Percentiles rank a stretch among this genome's conserved stretches.
Evolutionary conservation across 2,329 filamentous ascomycete genomes (phyloP).

Genomic region (Arthroderma sp.): DNA sequence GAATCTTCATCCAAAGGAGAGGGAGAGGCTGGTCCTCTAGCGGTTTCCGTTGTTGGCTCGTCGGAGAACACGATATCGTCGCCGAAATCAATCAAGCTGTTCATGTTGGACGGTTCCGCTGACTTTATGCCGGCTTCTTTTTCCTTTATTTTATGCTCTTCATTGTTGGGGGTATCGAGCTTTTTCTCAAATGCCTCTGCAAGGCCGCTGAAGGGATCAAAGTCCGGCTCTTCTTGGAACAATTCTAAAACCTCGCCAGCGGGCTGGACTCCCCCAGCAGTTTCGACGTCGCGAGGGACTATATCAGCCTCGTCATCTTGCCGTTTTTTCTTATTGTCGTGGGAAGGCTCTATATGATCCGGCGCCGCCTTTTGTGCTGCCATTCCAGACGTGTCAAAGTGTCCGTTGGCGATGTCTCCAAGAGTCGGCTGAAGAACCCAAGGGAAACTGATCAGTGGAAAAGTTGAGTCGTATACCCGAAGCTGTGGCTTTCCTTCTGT

Average conservation of each 20-base stretch:
- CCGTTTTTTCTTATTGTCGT: slow-evolving; percentile 3
- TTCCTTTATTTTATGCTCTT: background rate
- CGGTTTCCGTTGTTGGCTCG: background rate
- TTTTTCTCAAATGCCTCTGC: slow-evolving; percentile 4
- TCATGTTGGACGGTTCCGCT: no score
- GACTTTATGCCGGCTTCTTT: background rate
- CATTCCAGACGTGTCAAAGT: slow-evolving; percentile 16
- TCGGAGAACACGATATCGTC: background rate
- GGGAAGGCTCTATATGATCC: slow-evolving; percentile 1
- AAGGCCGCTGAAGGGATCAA: slow-evolving; percentile 7
- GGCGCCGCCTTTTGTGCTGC: background rate
- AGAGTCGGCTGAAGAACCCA: slow-evolving; percentile 74
- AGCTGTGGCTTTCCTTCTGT: slow-evolving; percentile 14
- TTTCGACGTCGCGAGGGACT: slow-evolving; percentile 16
- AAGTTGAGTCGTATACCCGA: slow-evolving; percentile 16
- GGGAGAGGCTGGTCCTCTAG: background rate
- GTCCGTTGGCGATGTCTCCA: slow-evolving; percentile 49
- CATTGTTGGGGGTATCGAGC: background rate
- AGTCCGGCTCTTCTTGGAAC: slow-evolving; percentile 11
- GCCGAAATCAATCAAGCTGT: slow-evolving; percentile 1
- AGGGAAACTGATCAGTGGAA: slow-evolving; percentile 84
- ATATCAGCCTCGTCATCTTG: background rate
- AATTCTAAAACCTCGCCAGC: slow-evolving; percentile 24
- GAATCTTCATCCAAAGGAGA: background rate
- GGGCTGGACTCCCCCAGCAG: slow-evolving; percentile 19